These are phyloP conservation scores for Spinellus fusiger DNA, from an alignment of 192 early-diverging fungal species.

Conservation along the genomic window DNA sequence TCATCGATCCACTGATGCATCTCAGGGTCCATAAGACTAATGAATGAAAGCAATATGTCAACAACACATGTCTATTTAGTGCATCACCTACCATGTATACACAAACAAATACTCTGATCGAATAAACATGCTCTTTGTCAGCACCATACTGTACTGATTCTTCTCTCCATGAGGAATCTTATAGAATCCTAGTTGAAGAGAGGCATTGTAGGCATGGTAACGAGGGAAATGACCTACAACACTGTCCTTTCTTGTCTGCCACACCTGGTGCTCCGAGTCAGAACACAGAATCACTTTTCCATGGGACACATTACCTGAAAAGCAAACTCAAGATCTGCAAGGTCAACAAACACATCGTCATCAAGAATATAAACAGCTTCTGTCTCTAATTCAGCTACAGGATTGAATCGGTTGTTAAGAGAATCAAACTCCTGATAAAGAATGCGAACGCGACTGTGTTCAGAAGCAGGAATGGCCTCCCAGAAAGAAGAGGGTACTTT, in stretches of 20 bases:
- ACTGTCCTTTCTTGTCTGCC: slow-evolving; percentile 13
- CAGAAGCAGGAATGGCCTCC: not conserved
- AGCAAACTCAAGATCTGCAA: slow-evolving; percentile 22
- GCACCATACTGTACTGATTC: slow-evolving; percentile 13
- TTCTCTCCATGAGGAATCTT: slow-evolving; percentile 5
- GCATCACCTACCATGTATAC: slow-evolving; percentile 22
- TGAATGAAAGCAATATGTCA: not conserved
- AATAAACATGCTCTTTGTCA: slow-evolving; percentile 32
- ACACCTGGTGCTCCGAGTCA: slow-evolving; percentile 13
- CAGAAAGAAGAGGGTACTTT: slow-evolving; percentile 16
- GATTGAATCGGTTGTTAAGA: slow-evolving; percentile 37
- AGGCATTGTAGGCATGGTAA: slow-evolving; percentile 14
- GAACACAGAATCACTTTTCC: not conserved
- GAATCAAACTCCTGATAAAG: slow-evolving; percentile 24
- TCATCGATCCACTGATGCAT: slow-evolving; percentile 23
- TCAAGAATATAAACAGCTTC: slow-evolving; percentile 26
- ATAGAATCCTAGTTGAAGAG: slow-evolving; percentile 2
- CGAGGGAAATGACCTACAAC: slow-evolving; percentile 30
- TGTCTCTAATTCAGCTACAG: slow-evolving; percentile 8
- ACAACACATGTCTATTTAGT: not conserved
- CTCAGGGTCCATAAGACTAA: slow-evolving; percentile 8
- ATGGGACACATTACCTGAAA: slow-evolving; percentile 11
- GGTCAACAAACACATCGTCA: slow-evolving; percentile 26
- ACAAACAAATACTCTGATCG: slow-evolving; percentile 28
- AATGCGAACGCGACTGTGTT: slow-evolving; percentile 6